Base-by-base conservation (phyloP, 2,329 filamentous ascomycete species). In the Colletotrichum caudatum region DNA sequence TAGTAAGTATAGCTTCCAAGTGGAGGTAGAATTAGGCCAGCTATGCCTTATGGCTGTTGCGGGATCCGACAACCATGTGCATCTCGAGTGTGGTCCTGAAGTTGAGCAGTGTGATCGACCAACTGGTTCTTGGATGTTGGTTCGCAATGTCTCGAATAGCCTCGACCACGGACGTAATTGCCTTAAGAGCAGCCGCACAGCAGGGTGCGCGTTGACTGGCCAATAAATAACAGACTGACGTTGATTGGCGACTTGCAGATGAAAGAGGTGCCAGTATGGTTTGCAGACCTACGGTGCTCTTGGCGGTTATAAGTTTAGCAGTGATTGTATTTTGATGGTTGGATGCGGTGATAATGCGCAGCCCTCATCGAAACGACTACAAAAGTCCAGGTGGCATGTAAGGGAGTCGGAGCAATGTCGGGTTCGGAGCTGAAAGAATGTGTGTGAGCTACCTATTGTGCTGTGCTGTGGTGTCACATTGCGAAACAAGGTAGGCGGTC, bases 1-100 rank as follows among this genome's bases (percentile, higher is more conserved):
- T n/a, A 4, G 9, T 33, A 23, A 33, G 29, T 35, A 18, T 33
- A 35, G 77, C 84, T 66, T 83, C 85, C 77, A 76, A 29, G 16
- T 26, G 20, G 39, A 56, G 33, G 14, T 46, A 26, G 16, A 60
- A 11, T 35, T 29, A 35, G 39, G 44, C 33, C 23, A 51, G 60
- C 39, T 69, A 64, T 54, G 64, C 69, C 69, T 69, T 44, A n/a
- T 63, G 54, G 69, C 69, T 59, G 59, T 60, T 60, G 53, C 44
- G 53, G 44, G 39, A 58, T 39, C 39, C 44, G 26, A 59, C 44
- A 29, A 37, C 18, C 64, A 71, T 71, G 41, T 35, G 57, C 68
- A 71, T 71, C 53, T 71, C 68, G 64, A 62, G 64, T 57, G 37
- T 16, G 26, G 44, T 3, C 33, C 35, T 23, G 5, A 14, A n/a